Percentiles rank a stretch among this genome's conserved stretches.
Evolutionary conservation across 1,139 yeast genomes (phyloP).

Genomic region (Yamadazyma sp.): DNA sequence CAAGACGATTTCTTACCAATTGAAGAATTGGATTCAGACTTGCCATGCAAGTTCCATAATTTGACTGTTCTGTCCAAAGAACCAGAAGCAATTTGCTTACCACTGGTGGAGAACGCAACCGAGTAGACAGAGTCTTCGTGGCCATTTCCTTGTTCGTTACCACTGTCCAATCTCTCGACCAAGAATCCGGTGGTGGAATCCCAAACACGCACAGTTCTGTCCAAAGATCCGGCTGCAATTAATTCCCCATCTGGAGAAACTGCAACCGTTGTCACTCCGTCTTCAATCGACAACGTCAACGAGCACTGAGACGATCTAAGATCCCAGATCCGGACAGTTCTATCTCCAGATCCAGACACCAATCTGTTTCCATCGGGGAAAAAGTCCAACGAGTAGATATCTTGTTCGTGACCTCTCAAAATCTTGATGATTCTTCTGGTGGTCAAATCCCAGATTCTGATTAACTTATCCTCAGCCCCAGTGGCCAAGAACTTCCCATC

Average conservation of each 20-base stretch:
- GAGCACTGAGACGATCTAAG: constrained; percentile 89
- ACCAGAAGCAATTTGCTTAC: constrained; percentile 91
- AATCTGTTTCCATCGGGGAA: constrained; percentile 93
- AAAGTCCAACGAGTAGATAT: constrained; percentile 92
- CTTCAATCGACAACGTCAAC: constrained; percentile 86
- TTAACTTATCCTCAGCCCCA: constrained; percentile 96
- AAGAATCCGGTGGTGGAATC: constrained; percentile 91
- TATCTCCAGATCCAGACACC: constrained; percentile 95
- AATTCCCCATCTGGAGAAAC: constrained; percentile 93
- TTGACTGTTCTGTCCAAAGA: constrained; percentile 95
- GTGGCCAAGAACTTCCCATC: constrained; percentile 95
- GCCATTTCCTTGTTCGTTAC: constrained; percentile 84
- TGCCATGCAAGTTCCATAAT: constrained; percentile 82
- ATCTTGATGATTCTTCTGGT: constrained; percentile 85
- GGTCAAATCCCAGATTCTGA: constrained; percentile 94
- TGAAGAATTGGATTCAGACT: constrained; percentile 44
- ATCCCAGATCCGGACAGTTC: constrained; percentile 97
- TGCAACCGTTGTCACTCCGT: constrained; percentile 97
- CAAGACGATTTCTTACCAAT: constrained; percentile 58
- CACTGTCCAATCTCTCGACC: constrained; percentile 91
- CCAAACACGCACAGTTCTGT: constrained; percentile 96
- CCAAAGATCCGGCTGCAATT: constrained; percentile 96
- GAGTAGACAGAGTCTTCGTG: constrained; percentile 96
- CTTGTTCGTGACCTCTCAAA: constrained; percentile 95
- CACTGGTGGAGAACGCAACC: constrained; percentile 90